These are phyloP conservation scores for Amaranthus hypochondriacus DNA, from an alignment of 148 eudicot genomes.

Conservation along the genomic window DNA sequence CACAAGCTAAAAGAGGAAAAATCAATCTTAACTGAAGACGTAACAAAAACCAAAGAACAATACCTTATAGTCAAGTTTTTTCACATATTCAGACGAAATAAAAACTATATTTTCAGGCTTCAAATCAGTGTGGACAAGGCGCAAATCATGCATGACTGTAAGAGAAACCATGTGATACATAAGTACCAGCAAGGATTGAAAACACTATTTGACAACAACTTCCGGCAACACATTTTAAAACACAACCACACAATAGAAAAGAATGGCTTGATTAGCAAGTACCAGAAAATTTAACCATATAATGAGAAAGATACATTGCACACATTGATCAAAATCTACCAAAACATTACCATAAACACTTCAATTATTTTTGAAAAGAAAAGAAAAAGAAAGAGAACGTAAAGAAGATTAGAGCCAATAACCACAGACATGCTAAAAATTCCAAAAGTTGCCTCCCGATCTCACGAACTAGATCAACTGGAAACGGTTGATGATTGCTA, in stretches of 20 bases:
- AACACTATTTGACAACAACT: background rate
- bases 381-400: background rate
- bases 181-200: slow-evolving; percentile 11
- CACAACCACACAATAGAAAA: background rate
- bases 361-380: background rate
- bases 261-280: slow-evolving; percentile 4
- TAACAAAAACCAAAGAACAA: background rate
- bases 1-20: background rate
- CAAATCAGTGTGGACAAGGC: slow-evolving; percentile 85
- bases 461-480: slow-evolving; percentile 97
- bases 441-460: slow-evolving; percentile 96
- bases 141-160: slow-evolving; percentile 96
- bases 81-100: slow-evolving; percentile 73
- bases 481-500: slow-evolving; percentile 97
- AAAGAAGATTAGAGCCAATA: slow-evolving; percentile 30
- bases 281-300: background rate
- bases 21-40: background rate
- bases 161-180: slow-evolving; percentile 17
- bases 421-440: slow-evolving; percentile 96
- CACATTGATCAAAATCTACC: background rate
- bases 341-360: background rate
- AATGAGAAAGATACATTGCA: background rate
- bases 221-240: background rate
- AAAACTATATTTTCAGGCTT: slow-evolving; percentile 94
- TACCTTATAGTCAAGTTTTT: slow-evolving; percentile 80